phyloP scores from a whole-genome alignment of 176 grass and related monocot genomes.

The Rhynchospora tenuis region DNA sequence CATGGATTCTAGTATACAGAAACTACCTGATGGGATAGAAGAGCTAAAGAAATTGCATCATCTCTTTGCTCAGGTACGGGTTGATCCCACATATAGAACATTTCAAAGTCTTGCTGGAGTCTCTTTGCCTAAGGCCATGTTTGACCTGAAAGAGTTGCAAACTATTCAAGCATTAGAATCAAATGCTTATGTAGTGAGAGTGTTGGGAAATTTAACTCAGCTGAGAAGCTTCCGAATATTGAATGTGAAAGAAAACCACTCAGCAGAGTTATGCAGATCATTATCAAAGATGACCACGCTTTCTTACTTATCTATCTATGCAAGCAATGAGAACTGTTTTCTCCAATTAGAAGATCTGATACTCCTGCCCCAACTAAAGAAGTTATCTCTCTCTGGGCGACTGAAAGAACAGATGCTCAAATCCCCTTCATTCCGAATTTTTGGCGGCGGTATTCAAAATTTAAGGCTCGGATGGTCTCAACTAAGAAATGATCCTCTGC shows the following conservation, averaged over 20 bases:
- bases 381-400: conserved; percentile 20
- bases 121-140: conserved; percentile 30
- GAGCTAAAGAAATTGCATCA: conserved; percentile 20
- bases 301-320: conserved; percentile 28
- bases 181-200: conserved; percentile 28
- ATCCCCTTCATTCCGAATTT: conserved; percentile 26
- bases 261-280: conserved; percentile 30
- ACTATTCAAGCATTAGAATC: conserved; percentile 17
- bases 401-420: conserved; percentile 28
- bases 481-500: conserved; percentile 15
- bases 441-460: not conserved
- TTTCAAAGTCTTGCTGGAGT: conserved; percentile 9
- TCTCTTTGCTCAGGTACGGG: conserved; percentile 9
- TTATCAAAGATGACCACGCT: conserved; percentile 40
- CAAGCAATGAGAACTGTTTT: conserved; percentile 29
- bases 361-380: conserved; percentile 19
- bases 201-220: conserved; percentile 31
- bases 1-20: not conserved
- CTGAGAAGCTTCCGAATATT: conserved; percentile 34
- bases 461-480: conserved; percentile 35
- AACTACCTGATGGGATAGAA: conserved; percentile 9
- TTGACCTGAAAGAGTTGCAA: conserved; percentile 37
- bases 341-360: conserved; percentile 36
- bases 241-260: conserved; percentile 26
- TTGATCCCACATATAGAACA: conserved; percentile 18